Base-by-base conservation (phyloP, 495 filamentous ascomycete genomes). In the Aspergillus leporis region DNA sequence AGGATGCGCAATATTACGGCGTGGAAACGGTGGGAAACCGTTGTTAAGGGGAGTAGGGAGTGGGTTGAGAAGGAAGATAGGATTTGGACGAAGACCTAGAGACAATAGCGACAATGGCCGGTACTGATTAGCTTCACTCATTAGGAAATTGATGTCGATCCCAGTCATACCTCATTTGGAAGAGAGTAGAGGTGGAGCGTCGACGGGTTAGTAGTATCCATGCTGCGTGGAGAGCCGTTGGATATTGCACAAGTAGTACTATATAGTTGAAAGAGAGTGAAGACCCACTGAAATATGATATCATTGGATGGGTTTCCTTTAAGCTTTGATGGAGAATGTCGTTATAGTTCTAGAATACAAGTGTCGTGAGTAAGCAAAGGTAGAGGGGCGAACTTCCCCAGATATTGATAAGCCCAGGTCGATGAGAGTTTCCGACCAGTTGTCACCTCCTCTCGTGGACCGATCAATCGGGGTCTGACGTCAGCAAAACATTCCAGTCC, bases 71-170 rank as follows among this genome's bases (percentile, higher is more conserved):
- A 76, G n/a, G 71, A 67, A 12, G 74, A 75, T 58, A 94, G 76
- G 63, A 90, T 84, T 49, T 83, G 72, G 51, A 89, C 74, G 45
- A 92, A 81, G 53, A 94, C 79, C 90, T 93, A 48, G n/a, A 13
- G 28, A 45, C 16, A 12, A 4, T n/a, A 4, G 16, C 3, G 10
- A 40, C 36, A 28, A 28, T 3, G 3, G 10, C 7, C 13, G 50
- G 14, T 22, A 16, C 21, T 4, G 38, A 16, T 32, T 38, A 28
- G 18, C 45, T 48, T 6, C 21, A 22, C 23, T 50, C 36, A 51
- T 22, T 25, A 18, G 40, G 36, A n/a, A 1, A 14, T 12, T 22
- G 53, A 40, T 10, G 48, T 14, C 12, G 36, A 4, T 13, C n/a
- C 12, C 45, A 4, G 16, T 22, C 51, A 51, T 64, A 81, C 78